Percentiles rank a stretch among this genome's conserved stretches.
Conservation (phyloP, 2,329 filamentous ascomycete genomes). For the Fonsecaea monophora region DNA sequence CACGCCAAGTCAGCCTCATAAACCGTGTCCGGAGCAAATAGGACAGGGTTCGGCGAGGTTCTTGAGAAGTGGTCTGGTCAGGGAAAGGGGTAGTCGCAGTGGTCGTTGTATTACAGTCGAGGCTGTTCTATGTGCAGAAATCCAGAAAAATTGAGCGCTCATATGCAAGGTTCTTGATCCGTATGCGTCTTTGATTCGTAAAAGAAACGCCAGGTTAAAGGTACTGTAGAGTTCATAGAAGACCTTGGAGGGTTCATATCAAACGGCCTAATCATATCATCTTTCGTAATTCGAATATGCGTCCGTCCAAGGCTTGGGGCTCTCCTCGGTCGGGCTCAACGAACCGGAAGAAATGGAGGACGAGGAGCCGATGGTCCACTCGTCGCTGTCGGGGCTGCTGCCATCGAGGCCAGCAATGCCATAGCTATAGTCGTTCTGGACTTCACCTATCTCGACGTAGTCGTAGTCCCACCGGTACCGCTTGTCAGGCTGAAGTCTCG, state of each 20-base stretch:
- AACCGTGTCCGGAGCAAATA: background rate
- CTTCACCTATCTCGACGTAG: conserved; percentile 83
- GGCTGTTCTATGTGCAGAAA: conserved; percentile 28
- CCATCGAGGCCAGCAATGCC: conserved; percentile 64
- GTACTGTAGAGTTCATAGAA: conserved; percentile 15
- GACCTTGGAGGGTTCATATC: background rate
- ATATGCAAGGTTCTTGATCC: conserved; percentile 32
- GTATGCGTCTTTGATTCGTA: conserved; percentile 26
- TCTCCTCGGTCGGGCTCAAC: conserved; percentile 67
- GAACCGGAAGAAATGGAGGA: conserved; percentile 74
- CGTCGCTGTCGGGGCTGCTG: conserved; percentile 73
- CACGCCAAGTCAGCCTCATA: conserved; percentile 18
- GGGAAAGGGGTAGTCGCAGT: background rate
- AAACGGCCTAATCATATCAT: conserved; percentile 12
- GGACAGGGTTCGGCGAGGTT: conserved; percentile 12
- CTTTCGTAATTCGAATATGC: conserved; percentile 36
- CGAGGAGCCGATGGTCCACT: conserved; percentile 87
- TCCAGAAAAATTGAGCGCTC: conserved; percentile 27
- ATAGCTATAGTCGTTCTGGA: conserved; percentile 58
- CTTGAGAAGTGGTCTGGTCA: conserved; percentile 1
- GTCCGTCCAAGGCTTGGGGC: conserved; percentile 51
- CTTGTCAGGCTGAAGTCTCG: conserved; percentile 83
- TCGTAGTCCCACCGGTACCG: conserved; percentile 93
- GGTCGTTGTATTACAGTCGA: conserved; percentile 1
- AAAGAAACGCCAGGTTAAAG: conserved; percentile 26